A percentile compares a stretch with the other conserved stretches of the same genome.
Evolutionary conservation across 441 rosid genomes (phyloP).

Genomic region (Adansonia madagascariensis): DNA sequence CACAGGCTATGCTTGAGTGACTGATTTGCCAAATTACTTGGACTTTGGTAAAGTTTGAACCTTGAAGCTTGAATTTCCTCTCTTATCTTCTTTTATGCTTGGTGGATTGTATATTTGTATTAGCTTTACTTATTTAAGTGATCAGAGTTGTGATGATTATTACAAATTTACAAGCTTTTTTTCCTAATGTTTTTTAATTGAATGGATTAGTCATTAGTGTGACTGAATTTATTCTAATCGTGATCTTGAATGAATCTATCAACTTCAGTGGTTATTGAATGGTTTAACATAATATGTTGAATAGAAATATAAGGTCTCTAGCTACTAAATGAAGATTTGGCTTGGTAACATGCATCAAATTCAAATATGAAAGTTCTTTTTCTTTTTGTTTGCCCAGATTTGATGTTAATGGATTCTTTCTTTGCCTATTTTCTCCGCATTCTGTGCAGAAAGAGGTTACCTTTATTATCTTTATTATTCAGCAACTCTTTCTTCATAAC

Average conservation of each 20-base stretch:
- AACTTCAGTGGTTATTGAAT: background rate
- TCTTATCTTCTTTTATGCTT: slow-evolving; percentile 3
- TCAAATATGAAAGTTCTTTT: no score
- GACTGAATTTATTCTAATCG: background rate
- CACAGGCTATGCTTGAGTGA: slow-evolving; percentile 31
- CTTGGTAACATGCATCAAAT: no score
- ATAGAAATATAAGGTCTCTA: background rate
- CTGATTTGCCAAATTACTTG: background rate
- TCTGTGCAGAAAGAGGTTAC: background rate
- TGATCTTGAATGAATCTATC: background rate
- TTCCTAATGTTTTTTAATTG: background rate
- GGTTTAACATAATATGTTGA: background rate
- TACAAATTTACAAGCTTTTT: no score
- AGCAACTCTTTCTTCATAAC: background rate
- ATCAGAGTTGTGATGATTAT: background rate
- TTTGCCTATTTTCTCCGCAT: no score
- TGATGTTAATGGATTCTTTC: no score
- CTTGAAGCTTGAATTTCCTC: background rate
- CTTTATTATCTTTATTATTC: background rate
- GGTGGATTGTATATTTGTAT: background rate
- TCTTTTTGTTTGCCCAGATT: no score
- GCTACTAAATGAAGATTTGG: background rate
- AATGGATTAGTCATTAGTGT: background rate
- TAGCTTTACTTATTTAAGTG: background rate
- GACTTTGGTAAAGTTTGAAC: slow-evolving; percentile 12